Percentiles rank a stretch among this genome's conserved stretches.
These are phyloP conservation scores for Leccinellum rugosiceps DNA, from an alignment of 768 basidiomycete genomes.

Conservation along the genomic window DNA sequence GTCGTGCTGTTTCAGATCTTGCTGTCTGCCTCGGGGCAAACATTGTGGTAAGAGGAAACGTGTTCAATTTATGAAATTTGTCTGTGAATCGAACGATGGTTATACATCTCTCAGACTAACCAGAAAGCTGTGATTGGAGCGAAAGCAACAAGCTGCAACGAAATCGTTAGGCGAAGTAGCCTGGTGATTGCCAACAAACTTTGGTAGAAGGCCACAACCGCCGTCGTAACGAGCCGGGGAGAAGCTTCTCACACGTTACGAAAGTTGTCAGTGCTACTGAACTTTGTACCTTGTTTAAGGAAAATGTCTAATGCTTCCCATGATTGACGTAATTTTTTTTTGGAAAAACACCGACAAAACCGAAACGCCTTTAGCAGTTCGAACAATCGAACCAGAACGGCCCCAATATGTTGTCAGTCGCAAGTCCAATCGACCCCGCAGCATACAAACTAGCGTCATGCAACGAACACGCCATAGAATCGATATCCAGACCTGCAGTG, in stretches of 20 bases:
- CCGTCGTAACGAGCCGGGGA: too few relatives aligned
- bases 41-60: not conserved
- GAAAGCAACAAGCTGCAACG: too few relatives aligned
- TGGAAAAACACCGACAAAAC: not conserved
- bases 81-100: not conserved
- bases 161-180: too few relatives aligned
- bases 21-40: not conserved
- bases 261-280: not conserved
- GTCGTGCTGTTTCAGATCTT: not conserved
- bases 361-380: not conserved
- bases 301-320: not conserved
- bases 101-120: too few relatives aligned
- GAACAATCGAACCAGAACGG: not conserved
- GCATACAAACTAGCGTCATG: not conserved
- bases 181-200: too few relatives aligned
- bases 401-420: conserved; percentile 17
- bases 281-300: not conserved
- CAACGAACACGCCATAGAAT: not conserved
- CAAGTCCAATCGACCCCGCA: conserved; percentile 1
- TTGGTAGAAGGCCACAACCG: too few relatives aligned
- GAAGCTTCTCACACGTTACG: not conserved
- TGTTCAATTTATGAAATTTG: not conserved
- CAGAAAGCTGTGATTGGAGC: too few relatives aligned
- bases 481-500: conserved; percentile 1
- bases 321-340: not conserved